A percentile compares a stretch with the other conserved stretches of the same genome.
These are phyloP conservation scores for Plasmodium ovale DNA, from an alignment of 169 alveolate species.

Conservation along the genomic window DNA sequence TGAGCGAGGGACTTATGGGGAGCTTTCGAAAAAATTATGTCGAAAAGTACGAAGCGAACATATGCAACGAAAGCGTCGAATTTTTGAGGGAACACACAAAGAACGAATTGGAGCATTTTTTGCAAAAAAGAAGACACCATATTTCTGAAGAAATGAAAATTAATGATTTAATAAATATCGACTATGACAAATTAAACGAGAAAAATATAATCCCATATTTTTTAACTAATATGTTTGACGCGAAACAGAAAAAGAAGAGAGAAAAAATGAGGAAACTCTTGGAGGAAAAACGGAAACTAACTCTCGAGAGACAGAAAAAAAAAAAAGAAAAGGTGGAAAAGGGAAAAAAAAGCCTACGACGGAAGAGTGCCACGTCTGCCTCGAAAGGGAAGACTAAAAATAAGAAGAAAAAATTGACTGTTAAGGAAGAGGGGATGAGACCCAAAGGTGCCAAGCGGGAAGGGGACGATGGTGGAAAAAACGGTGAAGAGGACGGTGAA, in stretches of 20 bases:
- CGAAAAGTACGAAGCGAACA: slow-evolving; percentile 41
- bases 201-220: slow-evolving; percentile 68
- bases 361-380: not conserved
- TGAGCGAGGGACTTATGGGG: slow-evolving; percentile 14
- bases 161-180: slow-evolving; percentile 55
- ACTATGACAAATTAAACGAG: slow-evolving; percentile 60
- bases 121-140: slow-evolving; percentile 32
- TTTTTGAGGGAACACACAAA: slow-evolving; percentile 52
- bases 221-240: slow-evolving; percentile 44
- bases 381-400: not conserved
- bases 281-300: slow-evolving; percentile 27
- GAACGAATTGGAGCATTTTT: slow-evolving; percentile 47
- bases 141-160: slow-evolving; percentile 60
- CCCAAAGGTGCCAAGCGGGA: not conserved
- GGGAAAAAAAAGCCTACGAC: not conserved
- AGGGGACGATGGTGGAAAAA: not conserved
- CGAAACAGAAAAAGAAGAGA: slow-evolving; percentile 54
- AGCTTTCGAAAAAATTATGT: slow-evolving; percentile 38
- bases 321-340: slow-evolving; percentile 5
- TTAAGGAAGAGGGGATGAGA: not conserved
- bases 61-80: slow-evolving; percentile 1
- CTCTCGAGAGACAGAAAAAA: slow-evolving; percentile 25
- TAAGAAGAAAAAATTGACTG: not conserved
- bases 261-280: slow-evolving; percentile 43
- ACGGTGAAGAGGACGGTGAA: not conserved